A percentile compares a stretch with the other conserved stretches of the same genome.
Evolutionary conservation across 768 basidiomycete species (phyloP).

Genomic region (Tylopilus plumbeoviolaceoides): DNA sequence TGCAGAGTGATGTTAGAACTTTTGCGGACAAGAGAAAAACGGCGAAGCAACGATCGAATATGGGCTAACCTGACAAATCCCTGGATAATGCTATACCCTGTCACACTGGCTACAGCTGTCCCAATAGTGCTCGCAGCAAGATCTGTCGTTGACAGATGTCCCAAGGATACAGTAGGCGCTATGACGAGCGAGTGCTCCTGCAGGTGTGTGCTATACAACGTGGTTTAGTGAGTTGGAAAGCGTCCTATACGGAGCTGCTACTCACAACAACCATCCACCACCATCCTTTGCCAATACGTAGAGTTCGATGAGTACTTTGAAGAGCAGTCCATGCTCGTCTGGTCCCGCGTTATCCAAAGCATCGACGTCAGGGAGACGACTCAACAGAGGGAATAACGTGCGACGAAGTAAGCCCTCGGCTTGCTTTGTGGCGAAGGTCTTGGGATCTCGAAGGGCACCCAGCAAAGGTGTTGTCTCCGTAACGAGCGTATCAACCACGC

Average conservation of each 20-base stretch:
- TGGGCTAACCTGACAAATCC: constrained; percentile 34
- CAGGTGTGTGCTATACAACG: constrained; percentile 12
- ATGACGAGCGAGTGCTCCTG: constrained; percentile 25
- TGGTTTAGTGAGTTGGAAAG: neutral
- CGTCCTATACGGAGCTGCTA: neutral
- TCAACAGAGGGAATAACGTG: constrained; percentile 12
- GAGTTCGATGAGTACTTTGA: constrained; percentile 14
- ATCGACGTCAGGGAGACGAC: constrained; percentile 18
- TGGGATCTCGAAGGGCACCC: constrained; percentile 20
- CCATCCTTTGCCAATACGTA: constrained; percentile 24
- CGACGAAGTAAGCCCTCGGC: constrained; percentile 17
- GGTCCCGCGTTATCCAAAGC: constrained; percentile 14
- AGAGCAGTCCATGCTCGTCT: constrained; percentile 1
- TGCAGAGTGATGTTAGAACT: constrained; percentile 14
- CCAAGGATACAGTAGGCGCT: constrained; percentile 38
- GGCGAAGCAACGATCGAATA: neutral
- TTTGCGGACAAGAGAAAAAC: neutral
- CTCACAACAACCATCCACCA: constrained; percentile 22
- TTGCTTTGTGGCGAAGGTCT: constrained; percentile 18
- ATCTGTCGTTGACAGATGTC: constrained; percentile 50
- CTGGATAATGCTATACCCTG: constrained; percentile 42
- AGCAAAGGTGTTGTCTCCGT: constrained; percentile 26
- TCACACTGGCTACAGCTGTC: constrained; percentile 38
- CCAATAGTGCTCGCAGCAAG: constrained; percentile 48
- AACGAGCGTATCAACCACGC: neutral